phyloP scores from a whole-genome alignment of 495 filamentous ascomycete species.

The Penicillium herquei region DNA sequence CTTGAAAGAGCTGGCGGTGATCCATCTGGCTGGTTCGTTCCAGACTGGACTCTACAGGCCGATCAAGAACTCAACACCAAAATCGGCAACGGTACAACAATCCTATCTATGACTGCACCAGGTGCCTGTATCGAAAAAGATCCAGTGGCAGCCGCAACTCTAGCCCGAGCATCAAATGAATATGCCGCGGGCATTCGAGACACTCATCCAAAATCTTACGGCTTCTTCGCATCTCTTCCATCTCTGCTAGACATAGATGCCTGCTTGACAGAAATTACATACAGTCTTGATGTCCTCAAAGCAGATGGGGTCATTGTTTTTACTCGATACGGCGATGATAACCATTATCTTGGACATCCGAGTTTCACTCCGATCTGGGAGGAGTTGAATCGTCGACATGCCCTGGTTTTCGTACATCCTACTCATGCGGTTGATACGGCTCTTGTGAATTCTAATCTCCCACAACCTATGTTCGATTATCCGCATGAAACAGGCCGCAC shows the following conservation, averaged over 20 bases:
- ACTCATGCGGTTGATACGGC: conserved; percentile 42
- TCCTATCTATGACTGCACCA: neutral
- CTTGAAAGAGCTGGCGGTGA: neutral
- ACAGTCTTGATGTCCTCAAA: conserved; percentile 43
- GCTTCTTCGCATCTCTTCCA: conserved; percentile 50
- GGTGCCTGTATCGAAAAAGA: neutral
- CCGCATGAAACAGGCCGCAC: conserved; percentile 53
- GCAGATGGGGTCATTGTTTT: conserved; percentile 53
- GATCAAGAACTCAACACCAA: too few relatives aligned
- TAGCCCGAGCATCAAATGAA: conserved; percentile 45
- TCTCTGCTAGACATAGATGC: conserved; percentile 34
- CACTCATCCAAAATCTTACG: conserved; percentile 37
- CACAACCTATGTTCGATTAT: conserved; percentile 48
- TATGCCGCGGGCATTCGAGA: conserved; percentile 41
- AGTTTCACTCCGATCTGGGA: conserved; percentile 44
- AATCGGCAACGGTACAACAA: too few relatives aligned
- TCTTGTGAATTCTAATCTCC: conserved; percentile 33
- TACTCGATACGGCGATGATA: conserved; percentile 46
- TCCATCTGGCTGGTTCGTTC: too few relatives aligned
- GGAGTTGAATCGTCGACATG: conserved; percentile 36
- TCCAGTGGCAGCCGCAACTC: conserved; percentile 1
- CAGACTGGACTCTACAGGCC: neutral
- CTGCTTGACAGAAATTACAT: conserved; percentile 41
- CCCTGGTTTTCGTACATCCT: conserved; percentile 54
- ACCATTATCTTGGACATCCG: conserved; percentile 51